phyloP scores from a whole-genome alignment of 257 asterid species.

The Capsicum rhomboideum region DNA sequence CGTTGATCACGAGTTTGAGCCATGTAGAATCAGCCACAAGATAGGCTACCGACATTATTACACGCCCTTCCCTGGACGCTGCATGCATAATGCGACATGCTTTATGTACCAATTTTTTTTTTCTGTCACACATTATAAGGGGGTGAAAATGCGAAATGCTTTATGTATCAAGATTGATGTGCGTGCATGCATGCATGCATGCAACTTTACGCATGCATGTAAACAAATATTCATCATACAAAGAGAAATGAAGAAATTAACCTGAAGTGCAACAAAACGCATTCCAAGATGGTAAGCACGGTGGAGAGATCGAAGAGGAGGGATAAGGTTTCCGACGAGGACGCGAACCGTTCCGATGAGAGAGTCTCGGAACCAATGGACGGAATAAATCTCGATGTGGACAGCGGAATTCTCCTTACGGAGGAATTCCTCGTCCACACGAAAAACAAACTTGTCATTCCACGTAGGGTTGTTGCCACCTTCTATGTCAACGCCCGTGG shows the following conservation, averaged over 20 bases:
- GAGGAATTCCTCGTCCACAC: slow-evolving; percentile 83
- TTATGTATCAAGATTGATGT: no score
- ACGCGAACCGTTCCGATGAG: slow-evolving; percentile 80
- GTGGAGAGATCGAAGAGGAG: slow-evolving; percentile 28
- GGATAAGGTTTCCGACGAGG: slow-evolving; percentile 73
- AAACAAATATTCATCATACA: no score
- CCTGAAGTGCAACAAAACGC: slow-evolving; percentile 95
- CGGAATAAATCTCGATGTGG: slow-evolving; percentile 55
- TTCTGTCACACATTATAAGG: no score
- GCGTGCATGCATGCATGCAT: no score
- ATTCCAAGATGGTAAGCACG: slow-evolving; percentile 37
- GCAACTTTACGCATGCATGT: no score
- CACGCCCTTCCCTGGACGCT: no score
- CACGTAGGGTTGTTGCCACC: slow-evolving; percentile 75
- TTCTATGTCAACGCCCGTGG: slow-evolving; percentile 50
- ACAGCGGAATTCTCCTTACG: slow-evolving; percentile 61
- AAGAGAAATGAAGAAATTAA: slow-evolving; percentile 2
- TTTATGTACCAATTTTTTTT: not conserved
- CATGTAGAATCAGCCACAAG: no score
- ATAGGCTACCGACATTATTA: no score
- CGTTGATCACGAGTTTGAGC: no score
- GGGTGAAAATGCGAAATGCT: no score
- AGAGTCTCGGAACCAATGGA: slow-evolving; percentile 51
- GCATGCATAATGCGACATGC: no score
- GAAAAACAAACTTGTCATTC: slow-evolving; percentile 92